Conservation (phyloP, 2,329 filamentous ascomycete species). For the Fusarium nygamai region DNA sequence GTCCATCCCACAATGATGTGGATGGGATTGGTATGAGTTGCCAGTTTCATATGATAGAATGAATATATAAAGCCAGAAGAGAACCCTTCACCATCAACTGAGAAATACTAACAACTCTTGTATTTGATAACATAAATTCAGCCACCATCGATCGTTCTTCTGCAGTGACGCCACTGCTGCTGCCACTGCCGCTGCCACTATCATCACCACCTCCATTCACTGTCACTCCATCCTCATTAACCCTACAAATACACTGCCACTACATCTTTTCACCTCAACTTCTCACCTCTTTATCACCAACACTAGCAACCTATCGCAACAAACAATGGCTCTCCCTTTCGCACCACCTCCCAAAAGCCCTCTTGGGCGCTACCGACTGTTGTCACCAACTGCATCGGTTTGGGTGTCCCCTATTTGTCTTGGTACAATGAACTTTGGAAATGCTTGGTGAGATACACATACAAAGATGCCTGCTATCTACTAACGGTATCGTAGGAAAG, state of each 20-base stretch:
- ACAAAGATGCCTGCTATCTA: accelerated
- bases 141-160: background rate
- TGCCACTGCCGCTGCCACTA: background rate
- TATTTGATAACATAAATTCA: background rate
- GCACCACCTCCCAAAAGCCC: slow-evolving; percentile 66
- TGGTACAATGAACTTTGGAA: slow-evolving; percentile 73
- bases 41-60: background rate
- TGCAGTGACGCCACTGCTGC: background rate
- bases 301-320: background rate
- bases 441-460: slow-evolving; percentile 54
- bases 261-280: background rate
- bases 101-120: background rate
- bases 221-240: background rate
- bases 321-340: slow-evolving; percentile 43
- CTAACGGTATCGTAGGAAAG: slow-evolving; percentile 51
- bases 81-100: background rate
- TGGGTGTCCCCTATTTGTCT: slow-evolving; percentile 74
- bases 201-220: background rate
- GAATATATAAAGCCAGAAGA: background rate
- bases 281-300: background rate
- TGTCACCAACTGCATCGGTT: slow-evolving; percentile 72
- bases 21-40: background rate
- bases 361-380: slow-evolving; percentile 71
- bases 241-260: background rate
- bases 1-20: background rate